phyloP scores from a whole-genome alignment of 2,329 filamentous ascomycete species.

The Colletotrichum sp. region DNA sequence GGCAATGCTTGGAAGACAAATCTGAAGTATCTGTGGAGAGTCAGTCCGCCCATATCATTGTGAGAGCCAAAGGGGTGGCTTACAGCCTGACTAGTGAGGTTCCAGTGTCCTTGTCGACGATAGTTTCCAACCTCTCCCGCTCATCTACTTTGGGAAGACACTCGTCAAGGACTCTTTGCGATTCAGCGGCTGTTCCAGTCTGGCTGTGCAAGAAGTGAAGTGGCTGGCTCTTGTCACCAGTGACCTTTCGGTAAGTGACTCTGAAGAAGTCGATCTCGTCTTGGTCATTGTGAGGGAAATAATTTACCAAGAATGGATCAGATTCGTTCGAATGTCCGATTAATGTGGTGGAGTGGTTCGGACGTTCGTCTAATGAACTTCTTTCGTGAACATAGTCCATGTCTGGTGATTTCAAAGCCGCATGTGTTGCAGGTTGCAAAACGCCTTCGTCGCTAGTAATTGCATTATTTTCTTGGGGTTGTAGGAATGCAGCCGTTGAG shows the following conservation, averaged over 20 bases:
- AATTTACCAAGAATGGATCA: not conserved
- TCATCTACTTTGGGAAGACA: not conserved
- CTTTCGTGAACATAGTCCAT: not conserved
- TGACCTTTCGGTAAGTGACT: not conserved
- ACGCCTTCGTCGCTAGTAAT: fast-evolving
- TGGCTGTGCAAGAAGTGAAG: not conserved
- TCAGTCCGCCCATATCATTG: not conserved
- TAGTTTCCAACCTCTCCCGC: not conserved
- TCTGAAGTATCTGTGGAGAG: not conserved
- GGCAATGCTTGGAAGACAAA: not conserved
- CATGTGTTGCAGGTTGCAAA: not conserved
- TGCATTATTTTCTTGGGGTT: not conserved
- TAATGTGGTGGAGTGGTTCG: not conserved
- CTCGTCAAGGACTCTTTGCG: not conserved
- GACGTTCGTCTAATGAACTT: not conserved
- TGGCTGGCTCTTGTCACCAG: not conserved
- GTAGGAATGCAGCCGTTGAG: not conserved
- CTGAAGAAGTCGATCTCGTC: not conserved
- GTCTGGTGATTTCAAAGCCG: not conserved
- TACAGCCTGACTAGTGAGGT: not conserved
- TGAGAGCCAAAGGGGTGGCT: not conserved
- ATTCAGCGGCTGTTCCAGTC: not conserved
- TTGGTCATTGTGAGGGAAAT: not conserved
- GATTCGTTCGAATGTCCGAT: not conserved
- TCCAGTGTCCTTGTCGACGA: not conserved